Conservation (phyloP, 2,329 filamentous ascomycete genomes). For the Fusarium sp. region DNA sequence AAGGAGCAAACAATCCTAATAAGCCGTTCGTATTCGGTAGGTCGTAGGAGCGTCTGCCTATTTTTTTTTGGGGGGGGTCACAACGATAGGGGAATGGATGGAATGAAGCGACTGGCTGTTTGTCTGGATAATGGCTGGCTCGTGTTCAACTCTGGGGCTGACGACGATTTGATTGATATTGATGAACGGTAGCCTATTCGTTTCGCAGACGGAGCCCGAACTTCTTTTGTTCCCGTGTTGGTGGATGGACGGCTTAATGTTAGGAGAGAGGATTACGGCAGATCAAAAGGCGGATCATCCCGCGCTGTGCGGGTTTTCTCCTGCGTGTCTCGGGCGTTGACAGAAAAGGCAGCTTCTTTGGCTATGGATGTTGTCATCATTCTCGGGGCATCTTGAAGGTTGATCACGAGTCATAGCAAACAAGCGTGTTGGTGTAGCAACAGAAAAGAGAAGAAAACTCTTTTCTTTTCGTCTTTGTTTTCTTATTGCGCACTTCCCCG, state of each 20-base stretch:
- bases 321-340: not conserved
- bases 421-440: not conserved
- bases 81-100: not conserved
- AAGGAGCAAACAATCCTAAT: conserved; percentile 8
- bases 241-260: not conserved
- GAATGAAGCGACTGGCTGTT: not conserved
- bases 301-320: not conserved
- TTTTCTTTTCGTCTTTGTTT: not conserved
- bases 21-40: not conserved
- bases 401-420: not conserved
- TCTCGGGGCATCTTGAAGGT: not conserved
- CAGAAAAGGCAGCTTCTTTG: conserved; percentile 14
- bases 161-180: not conserved
- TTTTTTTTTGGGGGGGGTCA: conserved; percentile 3
- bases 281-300: not conserved
- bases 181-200: not conserved
- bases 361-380: not conserved
- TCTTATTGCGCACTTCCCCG: not conserved
- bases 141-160: not conserved
- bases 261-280: not conserved
- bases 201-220: not conserved
- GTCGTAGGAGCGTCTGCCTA: not conserved
- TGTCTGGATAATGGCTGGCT: not conserved
- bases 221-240: not conserved
- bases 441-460: not conserved